Base-by-base conservation (phyloP, 1,139 yeast species). In the Yamadazyma atlantica region DNA sequence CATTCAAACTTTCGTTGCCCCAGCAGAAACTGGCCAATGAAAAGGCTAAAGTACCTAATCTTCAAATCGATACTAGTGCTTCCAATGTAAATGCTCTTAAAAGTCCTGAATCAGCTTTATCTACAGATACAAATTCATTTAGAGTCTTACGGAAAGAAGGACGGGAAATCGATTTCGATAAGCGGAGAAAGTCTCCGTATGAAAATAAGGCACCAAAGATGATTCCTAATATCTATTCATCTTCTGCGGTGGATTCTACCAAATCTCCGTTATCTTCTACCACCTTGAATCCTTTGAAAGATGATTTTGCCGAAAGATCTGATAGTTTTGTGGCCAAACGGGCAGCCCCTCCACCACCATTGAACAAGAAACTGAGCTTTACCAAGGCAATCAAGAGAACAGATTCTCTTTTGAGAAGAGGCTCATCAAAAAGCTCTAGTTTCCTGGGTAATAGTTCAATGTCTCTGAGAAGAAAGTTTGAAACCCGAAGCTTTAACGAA, bases 131-230 rank as follows among this genome's bases (percentile, higher is more conserved):
- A 25, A 35, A 32, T 39, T 66, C 86, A 0, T 86, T 87, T 54
- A 72, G 83, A 44, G 84, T 86, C 0, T 71, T 86, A 11, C 61
- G 90, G 26, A 78, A 81, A n/a, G 79, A 75, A 30, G 74, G 75
- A 12, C 65, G 77, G 21, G 94, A 85, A 53, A 85, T 87, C 41
- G 89, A 88, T 60, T 86, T 87, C 55, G 94, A 87, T 52, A 82
- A 86, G 51, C 69, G 90, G 38, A 65, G 95, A 32, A 80, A 81
- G 36, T 82, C 95, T 0, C 95, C 95, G 1, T 84, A 77, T 50
- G 80, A 73, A 32, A 46, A 60, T 3, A 69, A 67, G 37, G 63
- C 72, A 1, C 75, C 76, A 0, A 68, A 68, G 39, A 48, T 64
- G 33, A 69, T 69, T 24, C 69, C 73, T 6, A 70, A 67, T 41